These are phyloP conservation scores for Salvia rosmarinus DNA, from an alignment of 257 asterid genomes.

Conservation along the genomic window DNA sequence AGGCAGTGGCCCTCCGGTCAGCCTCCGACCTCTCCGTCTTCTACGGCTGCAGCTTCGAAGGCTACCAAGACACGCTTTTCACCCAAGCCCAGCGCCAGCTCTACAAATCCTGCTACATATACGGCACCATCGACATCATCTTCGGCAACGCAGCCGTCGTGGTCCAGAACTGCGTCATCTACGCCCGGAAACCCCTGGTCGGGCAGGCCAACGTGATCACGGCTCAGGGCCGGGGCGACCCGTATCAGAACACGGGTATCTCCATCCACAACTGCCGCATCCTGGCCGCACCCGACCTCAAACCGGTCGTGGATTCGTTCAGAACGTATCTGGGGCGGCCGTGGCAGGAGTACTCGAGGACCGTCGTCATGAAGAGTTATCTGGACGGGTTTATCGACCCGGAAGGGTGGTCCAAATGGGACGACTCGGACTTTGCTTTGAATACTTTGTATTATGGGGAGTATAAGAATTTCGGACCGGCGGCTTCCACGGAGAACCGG, in stretches of 20 bases:
- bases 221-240: slow-evolving; percentile 92
- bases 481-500: slow-evolving; percentile 43
- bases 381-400: slow-evolving; percentile 54
- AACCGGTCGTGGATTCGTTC: slow-evolving; percentile 42
- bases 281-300: slow-evolving; percentile 64
- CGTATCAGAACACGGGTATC: slow-evolving; percentile 87
- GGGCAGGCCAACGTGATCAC: slow-evolving; percentile 79
- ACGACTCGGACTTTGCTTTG: slow-evolving; percentile 56
- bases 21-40: slow-evolving; percentile 87
- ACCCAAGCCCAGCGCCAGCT: slow-evolving; percentile 82
- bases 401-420: slow-evolving; percentile 85
- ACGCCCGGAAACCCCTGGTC: slow-evolving; percentile 62
- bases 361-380: slow-evolving; percentile 62
- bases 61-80: slow-evolving; percentile 88
- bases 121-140: slow-evolving; percentile 81
- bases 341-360: slow-evolving; percentile 75
- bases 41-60: slow-evolving; percentile 75
- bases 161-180: slow-evolving; percentile 72
- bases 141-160: slow-evolving; percentile 91
- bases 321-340: slow-evolving; percentile 78
- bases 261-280: slow-evolving; percentile 69
- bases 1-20: slow-evolving; percentile 86
- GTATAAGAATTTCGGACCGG: slow-evolving; percentile 72
- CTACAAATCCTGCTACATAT: slow-evolving; percentile 65
- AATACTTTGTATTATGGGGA: slow-evolving; percentile 81